Base-by-base conservation (phyloP, 176 grass and related monocot species). In the Panicum miliaceum region DNA sequence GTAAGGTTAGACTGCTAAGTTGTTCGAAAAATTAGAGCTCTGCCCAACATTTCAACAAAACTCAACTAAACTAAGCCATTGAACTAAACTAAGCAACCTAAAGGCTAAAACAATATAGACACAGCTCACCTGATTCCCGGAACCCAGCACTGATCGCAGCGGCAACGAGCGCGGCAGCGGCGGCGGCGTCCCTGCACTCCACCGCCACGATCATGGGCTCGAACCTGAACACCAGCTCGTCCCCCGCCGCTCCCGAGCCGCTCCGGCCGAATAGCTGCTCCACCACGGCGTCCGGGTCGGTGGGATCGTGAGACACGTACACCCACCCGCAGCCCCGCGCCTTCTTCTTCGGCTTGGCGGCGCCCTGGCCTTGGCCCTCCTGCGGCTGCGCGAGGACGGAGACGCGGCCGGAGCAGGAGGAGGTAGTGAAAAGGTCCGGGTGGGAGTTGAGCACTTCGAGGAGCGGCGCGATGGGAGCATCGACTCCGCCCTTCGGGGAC, bases 401-500 rank as follows among this genome's bases (percentile, higher is more conserved):
- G 80, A 98, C 88, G 85, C 92, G 95, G 32, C 95, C 92, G 53
- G 95, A 98, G 91, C 95, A 98, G 82, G 92, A 98, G 83, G 92
- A 94, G 25, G 95, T 98, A 38, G 95, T 98, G 89, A 98, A 95
- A 82, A 93, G 90, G 52, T 86, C 86, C 20, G 86, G 80, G 56
- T 95, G 91, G 52, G 88, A 63, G 73, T 95, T 98, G 61, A 98
- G 72, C 47, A 42, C 79, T 25, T 86, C 89, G 45, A 98, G 90
- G 59, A 98, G 91, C 9, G 76, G 87, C 4, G 89, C 81, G 54
- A 98, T 88, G 41, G 91, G 82, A 7, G 76, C 90, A 46, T 98
- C 95, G 3, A 98, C 95, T 27, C 80, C 89, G 8, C 95, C 95
- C 74, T 98, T 98, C 8, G 96, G 96, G 0, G 96, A 98, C 70